Conservation (phyloP, 2,329 filamentous ascomycete species). For the Emmonsiellopsis sp. region DNA sequence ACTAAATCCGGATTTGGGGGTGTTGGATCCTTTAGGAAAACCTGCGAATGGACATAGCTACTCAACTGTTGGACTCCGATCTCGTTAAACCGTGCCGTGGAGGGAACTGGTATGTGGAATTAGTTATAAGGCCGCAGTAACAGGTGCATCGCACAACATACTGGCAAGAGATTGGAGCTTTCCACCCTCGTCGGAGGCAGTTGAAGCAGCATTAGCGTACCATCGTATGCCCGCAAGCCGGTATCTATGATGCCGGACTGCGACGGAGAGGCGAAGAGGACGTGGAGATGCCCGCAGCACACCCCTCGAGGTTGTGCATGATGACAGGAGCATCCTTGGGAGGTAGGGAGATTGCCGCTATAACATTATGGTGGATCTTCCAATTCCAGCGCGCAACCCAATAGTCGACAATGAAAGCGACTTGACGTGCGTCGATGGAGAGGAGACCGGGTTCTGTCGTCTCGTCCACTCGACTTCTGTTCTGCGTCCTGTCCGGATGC, state of each 20-base stretch:
- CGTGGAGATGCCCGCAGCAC: background rate
- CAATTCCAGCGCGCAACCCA: background rate
- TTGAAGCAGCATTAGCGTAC: background rate
- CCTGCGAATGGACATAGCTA: constrained; percentile 67
- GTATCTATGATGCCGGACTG: background rate
- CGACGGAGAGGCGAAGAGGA: background rate
- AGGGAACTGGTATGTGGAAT: constrained; percentile 20
- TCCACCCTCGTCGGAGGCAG: background rate
- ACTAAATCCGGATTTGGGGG: constrained; percentile 63
- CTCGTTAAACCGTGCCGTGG: constrained; percentile 68
- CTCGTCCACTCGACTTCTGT: no score
- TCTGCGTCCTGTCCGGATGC: background rate
- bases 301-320: background rate
- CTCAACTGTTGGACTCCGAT: constrained; percentile 93
- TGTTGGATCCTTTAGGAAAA: constrained; percentile 54
- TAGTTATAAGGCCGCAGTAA: background rate
- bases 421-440: background rate
- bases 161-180: background rate
- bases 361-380: background rate
- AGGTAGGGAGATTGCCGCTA: background rate
- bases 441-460: background rate
- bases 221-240: background rate
- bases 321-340: constrained; percentile 2
- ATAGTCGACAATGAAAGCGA: background rate
- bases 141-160: background rate